Evolutionary conservation across 805 yeast species (phyloP), one percentile per base, ranked within the genome.

Genomic region (Ogataea degrootiae): DNA sequence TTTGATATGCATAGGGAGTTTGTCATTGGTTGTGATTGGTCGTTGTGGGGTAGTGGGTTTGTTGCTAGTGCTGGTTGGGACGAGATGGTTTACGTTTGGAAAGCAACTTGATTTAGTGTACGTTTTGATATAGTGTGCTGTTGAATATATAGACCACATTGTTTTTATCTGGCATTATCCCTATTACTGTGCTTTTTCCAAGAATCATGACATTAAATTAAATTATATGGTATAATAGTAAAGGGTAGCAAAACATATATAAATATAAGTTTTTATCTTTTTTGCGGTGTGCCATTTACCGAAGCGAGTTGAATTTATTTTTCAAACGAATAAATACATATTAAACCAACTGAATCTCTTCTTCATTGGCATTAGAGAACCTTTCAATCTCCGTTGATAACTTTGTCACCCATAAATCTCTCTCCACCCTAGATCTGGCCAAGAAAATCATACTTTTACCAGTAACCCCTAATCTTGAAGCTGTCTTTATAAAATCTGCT

Each of bases 21-120:
- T 69, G 97, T 86, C 1, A 80, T 87, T 56, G 97, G 95, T 16
- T 85, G 91, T 53, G 98, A 94, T 69, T 94, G 96, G 87, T 85
- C 96, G 54, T 67, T 94, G 44, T 92, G 97, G 97, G 99, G 98
- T 3, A 83, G 82, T 56, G 97, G 97, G 1, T 91, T 94, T 90
- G 90, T 85, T 16, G 96, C 94, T 9, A 83, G 96, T 15, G 84
- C 91, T 0, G 97, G 96, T 2, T 92, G 97, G 96, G 99, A 92
- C 69, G 96, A 92, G 61, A 89, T 88, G 85, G 83, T 90, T 6
- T 84, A 85, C 61, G 77, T 94, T 7, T 94, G 96, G 96, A 90
- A 86, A 56, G 79, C 87, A 1, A 76, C 79, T 22, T 50, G 51
- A 42, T 15, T 15, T 1, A 16, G 16, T 22, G 4, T 22, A 22